These are phyloP conservation scores for Usnea hakonensis DNA, from an alignment of 495 filamentous ascomycete genomes.

Conservation along the genomic window DNA sequence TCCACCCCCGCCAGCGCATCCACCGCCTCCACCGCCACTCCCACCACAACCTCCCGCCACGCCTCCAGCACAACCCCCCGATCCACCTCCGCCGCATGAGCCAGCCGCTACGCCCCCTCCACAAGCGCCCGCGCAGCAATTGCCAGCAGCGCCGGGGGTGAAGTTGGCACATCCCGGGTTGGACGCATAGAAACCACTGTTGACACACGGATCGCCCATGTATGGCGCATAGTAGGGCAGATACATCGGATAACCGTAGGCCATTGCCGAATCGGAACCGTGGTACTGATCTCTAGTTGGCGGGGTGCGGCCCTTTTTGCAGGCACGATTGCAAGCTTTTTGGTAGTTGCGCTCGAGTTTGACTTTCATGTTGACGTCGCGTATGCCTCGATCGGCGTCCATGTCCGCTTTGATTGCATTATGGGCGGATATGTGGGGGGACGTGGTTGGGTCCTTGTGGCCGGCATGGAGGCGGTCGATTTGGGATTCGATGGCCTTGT, in stretches of 20 bases:
- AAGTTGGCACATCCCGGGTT: constrained; percentile 43
- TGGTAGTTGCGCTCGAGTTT: constrained; percentile 55
- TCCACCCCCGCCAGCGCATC: constrained; percentile 33
- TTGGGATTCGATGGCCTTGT: constrained; percentile 37
- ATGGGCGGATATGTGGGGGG: constrained; percentile 29
- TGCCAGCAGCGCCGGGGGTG: constrained; percentile 34
- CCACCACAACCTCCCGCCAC: constrained; percentile 33
- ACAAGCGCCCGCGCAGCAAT: constrained; percentile 43
- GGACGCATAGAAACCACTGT: constrained; percentile 32
- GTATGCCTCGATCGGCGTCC: constrained; percentile 6
- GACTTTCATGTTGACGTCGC: constrained; percentile 24
- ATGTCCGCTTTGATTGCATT: constrained; percentile 13
- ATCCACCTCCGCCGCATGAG: constrained; percentile 39
- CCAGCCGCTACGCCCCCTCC: constrained; percentile 49
- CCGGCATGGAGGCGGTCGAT: constrained; percentile 49
- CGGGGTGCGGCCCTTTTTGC: constrained; percentile 47
- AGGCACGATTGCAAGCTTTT: constrained; percentile 52
- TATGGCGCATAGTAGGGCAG: constrained; percentile 49
- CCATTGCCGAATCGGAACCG: constrained; percentile 34
- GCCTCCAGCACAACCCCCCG: constrained; percentile 36
- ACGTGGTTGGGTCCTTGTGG: constrained; percentile 16
- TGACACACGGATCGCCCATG: constrained; percentile 41
- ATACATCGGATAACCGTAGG: constrained; percentile 41
- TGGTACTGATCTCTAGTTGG: constrained; percentile 46
- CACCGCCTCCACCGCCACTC: constrained; percentile 30